A percentile compares a stretch with the other conserved stretches of the same genome.
These are phyloP conservation scores for Paralagenidium karlingii DNA, from an alignment of 352 stramenopile species.

Conservation along the genomic window DNA sequence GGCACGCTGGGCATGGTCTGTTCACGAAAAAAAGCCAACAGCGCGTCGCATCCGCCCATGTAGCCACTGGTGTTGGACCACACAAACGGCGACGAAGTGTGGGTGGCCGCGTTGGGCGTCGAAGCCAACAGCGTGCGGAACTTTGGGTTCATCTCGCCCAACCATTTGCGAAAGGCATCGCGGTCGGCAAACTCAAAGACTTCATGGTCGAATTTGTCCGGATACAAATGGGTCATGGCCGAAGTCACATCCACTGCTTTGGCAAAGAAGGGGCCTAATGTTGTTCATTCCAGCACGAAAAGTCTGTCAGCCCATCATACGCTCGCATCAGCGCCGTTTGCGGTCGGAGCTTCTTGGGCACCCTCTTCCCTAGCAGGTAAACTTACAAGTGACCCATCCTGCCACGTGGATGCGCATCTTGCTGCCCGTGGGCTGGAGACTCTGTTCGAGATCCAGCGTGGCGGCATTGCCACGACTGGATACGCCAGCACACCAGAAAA, in stretches of 20 bases:
- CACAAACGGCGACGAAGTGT: conserved; percentile 68
- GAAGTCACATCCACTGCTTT: conserved; percentile 44
- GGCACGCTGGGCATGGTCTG: no score
- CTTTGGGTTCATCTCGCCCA: conserved; percentile 15
- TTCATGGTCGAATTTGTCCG: conserved; percentile 24
- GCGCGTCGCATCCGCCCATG: conserved; percentile 53
- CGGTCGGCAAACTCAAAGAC: conserved; percentile 40
- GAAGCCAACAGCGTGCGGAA: conserved; percentile 24
- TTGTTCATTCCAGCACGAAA: no score
- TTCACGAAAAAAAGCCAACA: conserved; percentile 52
- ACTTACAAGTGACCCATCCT: no score
- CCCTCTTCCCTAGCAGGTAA: no score
- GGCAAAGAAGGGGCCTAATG: conserved; percentile 40
- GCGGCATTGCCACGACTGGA: no score
- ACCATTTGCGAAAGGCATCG: conserved; percentile 45
- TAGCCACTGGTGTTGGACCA: conserved; percentile 48
- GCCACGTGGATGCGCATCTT: no score
- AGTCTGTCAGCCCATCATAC: no score
- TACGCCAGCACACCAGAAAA: no score
- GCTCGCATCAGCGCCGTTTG: no score
- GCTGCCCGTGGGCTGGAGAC: no score
- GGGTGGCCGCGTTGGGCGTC: conserved; percentile 22
- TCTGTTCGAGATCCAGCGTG: no score
- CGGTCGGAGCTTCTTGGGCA: no score
- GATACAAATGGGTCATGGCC: conserved; percentile 58